Evolutionary conservation across 1,284 basidiomycete species (phyloP), one percentile per base, ranked within the genome.

Genomic region (Cystobasidium sp.): DNA sequence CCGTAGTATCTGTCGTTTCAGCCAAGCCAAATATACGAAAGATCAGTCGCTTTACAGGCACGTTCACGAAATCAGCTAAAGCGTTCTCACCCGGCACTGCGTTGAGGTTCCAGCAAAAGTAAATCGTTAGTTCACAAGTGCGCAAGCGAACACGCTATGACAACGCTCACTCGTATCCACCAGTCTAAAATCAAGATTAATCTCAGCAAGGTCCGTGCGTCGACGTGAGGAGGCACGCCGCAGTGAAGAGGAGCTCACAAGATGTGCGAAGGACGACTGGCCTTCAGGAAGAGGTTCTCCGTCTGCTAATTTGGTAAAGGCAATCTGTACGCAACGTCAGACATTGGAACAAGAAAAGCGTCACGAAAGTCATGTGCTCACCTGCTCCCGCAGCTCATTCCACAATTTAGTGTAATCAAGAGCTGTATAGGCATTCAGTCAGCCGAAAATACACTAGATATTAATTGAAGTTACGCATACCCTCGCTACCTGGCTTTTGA

Each of bases 401-500:
- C 91, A 93, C 7, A 93, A 83, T 68, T 84, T 82, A 18, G 90
- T 92, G 79, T 90, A 90, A 78, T 93, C 89, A 14, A 86, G 83
- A 24, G 83, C 78, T 68, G 64, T 14, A 8, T 16, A 24, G 22
- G 22, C 20, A 18, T 24, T 6, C 47, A 41, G 31, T 47, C 39
- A 46, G 49, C 43, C 46, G 20, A 1, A 52, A 41, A 43, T 6
- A 12, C 53, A 56, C 14, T 46, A 12, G n/a, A 12, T 2, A 3
- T 61, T 6, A 14, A 20, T 10, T 47, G 10, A 22, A 3, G 41
- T 16, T 7, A 7, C 5, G 9, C 64, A n/a, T 47, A 66, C 64
- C 9, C 24, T 22, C 18, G 16, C 49, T 52, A 5, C 39, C 14
- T n/a, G 64, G 14, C 8, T 46, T 20, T 31, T 66, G 64, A 8